A percentile compares a stretch with the other conserved stretches of the same genome.
These are phyloP conservation scores for Scheffersomyces illinoinensis DNA, from an alignment of 1,139 yeast genomes.

Conservation along the genomic window DNA sequence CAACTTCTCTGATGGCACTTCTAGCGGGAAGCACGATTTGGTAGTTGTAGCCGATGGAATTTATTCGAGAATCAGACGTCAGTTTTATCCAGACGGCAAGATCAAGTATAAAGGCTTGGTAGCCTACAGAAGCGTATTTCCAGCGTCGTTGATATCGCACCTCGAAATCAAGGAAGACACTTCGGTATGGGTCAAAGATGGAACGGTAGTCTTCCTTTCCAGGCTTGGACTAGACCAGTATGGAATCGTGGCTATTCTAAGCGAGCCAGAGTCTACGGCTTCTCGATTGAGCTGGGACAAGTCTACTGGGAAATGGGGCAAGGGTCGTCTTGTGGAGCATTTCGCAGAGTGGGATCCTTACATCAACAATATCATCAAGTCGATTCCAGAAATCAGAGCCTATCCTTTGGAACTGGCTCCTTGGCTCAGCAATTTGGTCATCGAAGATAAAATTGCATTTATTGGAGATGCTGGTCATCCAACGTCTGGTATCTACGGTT, in stretches of 20 bases:
- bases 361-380: slow-evolving; percentile 8
- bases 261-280: slow-evolving; percentile 8
- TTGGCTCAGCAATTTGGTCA: slow-evolving; percentile 9
- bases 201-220: slow-evolving; percentile 10
- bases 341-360: slow-evolving; percentile 14
- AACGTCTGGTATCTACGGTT: slow-evolving; percentile 15
- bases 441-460: slow-evolving; percentile 22
- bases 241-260: slow-evolving; percentile 12
- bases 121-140: background rate
- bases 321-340: slow-evolving; percentile 3
- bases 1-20: background rate
- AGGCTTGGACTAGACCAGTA: slow-evolving; percentile 11
- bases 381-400: slow-evolving; percentile 11
- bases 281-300: slow-evolving; percentile 9
- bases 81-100: background rate
- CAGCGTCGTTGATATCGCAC: slow-evolving; percentile 1
- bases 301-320: slow-evolving; percentile 12
- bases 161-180: slow-evolving; percentile 11
- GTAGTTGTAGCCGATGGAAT: background rate
- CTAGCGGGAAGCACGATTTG: background rate
- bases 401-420: slow-evolving; percentile 14
- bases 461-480: slow-evolving; percentile 32
- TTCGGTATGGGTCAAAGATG: slow-evolving; percentile 9
- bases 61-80: background rate
- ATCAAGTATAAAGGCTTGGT: background rate